These are phyloP conservation scores for Protomyces inundatus DNA, from an alignment of 1,139 yeast genomes.

Conservation along the genomic window DNA sequence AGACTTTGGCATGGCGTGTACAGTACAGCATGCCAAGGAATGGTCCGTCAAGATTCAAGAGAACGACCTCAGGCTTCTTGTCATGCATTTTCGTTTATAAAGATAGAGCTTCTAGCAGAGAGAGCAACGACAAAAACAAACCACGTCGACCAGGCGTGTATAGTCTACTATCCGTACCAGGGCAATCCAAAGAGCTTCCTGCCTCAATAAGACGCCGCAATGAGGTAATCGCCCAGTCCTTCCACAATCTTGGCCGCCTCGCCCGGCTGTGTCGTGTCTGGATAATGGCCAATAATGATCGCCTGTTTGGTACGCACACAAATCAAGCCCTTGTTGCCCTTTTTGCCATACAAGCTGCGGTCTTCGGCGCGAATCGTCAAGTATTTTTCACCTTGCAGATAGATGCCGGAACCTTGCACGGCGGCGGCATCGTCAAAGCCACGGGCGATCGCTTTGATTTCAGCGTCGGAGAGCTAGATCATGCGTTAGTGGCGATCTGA, in stretches of 20 bases:
- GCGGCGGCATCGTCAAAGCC: constrained; percentile 77
- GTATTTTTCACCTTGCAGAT: constrained; percentile 78
- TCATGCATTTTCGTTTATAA: neutral
- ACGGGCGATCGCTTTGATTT: constrained; percentile 64
- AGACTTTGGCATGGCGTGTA: too few relatives aligned
- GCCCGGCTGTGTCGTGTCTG: constrained; percentile 83
- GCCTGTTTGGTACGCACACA: constrained; percentile 94
- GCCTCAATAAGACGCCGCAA: constrained; percentile 66
- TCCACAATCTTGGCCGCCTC: constrained; percentile 93
- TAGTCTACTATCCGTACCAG: neutral
- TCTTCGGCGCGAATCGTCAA: constrained; percentile 85
- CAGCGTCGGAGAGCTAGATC: constrained; percentile 48
- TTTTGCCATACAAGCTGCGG: constrained; percentile 90
- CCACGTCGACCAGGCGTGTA: neutral
- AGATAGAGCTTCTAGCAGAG: neutral
- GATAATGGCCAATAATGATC: constrained; percentile 88
- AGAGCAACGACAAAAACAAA: neutral
- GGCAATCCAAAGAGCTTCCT: neutral
- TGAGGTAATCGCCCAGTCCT: constrained; percentile 89
- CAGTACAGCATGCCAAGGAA: too few relatives aligned
- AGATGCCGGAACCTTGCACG: constrained; percentile 80
- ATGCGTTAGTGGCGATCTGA: neutral
- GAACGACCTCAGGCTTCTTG: neutral
- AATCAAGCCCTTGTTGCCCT: constrained; percentile 63
- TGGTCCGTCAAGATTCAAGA: too few relatives aligned